Evolutionary conservation across 2,329 filamentous ascomycete genomes (phyloP).

Genomic region (Colletotrichum sp.): DNA sequence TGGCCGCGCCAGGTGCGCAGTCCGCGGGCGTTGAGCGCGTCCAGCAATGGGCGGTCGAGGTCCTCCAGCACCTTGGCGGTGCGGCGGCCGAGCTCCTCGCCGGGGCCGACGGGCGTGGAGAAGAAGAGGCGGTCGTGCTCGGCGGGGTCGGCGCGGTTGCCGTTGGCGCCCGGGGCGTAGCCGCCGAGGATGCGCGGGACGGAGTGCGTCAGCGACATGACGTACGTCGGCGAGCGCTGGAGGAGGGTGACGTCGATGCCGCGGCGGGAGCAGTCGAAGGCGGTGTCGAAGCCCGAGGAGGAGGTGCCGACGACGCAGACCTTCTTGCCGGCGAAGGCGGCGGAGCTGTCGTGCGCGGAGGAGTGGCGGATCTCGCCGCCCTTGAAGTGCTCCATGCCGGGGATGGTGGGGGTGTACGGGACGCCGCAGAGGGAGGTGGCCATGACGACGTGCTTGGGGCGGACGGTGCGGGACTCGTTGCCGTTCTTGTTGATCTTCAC

Average conservation of each 20-base stretch:
- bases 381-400: slow-evolving; percentile 23
- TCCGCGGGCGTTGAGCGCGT: slow-evolving; percentile 27
- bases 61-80: slow-evolving; percentile 20
- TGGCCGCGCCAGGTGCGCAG: neutral
- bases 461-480: slow-evolving; percentile 45
- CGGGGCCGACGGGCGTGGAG: slow-evolving; percentile 60
- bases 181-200: slow-evolving; percentile 30
- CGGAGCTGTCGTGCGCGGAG: neutral
- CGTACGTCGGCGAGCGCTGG: slow-evolving; percentile 31
- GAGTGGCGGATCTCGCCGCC: neutral
- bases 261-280: neutral
- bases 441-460: slow-evolving; percentile 57
- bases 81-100: slow-evolving; percentile 32
- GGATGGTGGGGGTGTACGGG: slow-evolving; percentile 33
- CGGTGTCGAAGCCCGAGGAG: neutral
- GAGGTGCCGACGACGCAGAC: neutral
- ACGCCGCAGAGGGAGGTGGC: slow-evolving; percentile 60
- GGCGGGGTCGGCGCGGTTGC: slow-evolving; percentile 57
- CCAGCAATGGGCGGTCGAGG: slow-evolving; percentile 20
- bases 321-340: neutral
- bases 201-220: slow-evolving; percentile 34
- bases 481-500: slow-evolving; percentile 20
- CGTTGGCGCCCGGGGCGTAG: slow-evolving; percentile 24
- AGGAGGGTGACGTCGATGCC: neutral
- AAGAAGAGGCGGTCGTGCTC: slow-evolving; percentile 53